Conservation (phyloP, 306 rosid species). For the Cucurbita argyrosperma region DNA sequence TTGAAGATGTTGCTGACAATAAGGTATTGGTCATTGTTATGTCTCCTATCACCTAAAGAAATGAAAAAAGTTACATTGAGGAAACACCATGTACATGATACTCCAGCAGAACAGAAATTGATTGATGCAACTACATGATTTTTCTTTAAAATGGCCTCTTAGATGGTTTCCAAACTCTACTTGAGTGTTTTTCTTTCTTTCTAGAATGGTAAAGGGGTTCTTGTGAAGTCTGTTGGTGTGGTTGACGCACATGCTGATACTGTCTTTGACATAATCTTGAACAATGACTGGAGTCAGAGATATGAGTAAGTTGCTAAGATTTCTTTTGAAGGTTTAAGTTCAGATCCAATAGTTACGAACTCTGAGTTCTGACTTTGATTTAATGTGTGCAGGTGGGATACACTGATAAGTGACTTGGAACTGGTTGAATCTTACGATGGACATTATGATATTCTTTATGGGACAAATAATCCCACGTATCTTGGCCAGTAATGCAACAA, state of each 20-base stretch:
- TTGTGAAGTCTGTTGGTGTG: constrained; percentile 76
- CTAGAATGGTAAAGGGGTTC: constrained; percentile 66
- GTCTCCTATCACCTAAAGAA: background rate
- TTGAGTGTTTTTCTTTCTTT: constrained; percentile 18
- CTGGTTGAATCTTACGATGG: constrained; percentile 62
- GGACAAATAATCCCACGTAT: constrained; percentile 74
- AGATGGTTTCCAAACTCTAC: background rate
- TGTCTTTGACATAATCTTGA: constrained; percentile 63
- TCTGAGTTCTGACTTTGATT: constrained; percentile 5
- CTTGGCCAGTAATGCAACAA: constrained; percentile 52
- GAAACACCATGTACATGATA: constrained; percentile 1
- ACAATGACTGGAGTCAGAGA: constrained; percentile 53
- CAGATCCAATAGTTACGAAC: background rate
- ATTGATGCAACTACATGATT: background rate
- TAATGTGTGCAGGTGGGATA: constrained; percentile 73
- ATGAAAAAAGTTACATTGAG: background rate
- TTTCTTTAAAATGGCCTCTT: background rate
- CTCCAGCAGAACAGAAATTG: background rate
- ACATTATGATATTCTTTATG: constrained; percentile 75
- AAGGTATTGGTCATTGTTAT: constrained; percentile 28
- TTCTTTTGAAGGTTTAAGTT: background rate
- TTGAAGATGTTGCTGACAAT: constrained; percentile 59
- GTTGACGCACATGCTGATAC: constrained; percentile 69
- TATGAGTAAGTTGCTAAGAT: constrained; percentile 57
- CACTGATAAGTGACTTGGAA: constrained; percentile 86